Evolutionary conservation across 345 rosid genomes (phyloP), one percentile per base, ranked within the genome.

Genomic region (Mangifera indica): DNA sequence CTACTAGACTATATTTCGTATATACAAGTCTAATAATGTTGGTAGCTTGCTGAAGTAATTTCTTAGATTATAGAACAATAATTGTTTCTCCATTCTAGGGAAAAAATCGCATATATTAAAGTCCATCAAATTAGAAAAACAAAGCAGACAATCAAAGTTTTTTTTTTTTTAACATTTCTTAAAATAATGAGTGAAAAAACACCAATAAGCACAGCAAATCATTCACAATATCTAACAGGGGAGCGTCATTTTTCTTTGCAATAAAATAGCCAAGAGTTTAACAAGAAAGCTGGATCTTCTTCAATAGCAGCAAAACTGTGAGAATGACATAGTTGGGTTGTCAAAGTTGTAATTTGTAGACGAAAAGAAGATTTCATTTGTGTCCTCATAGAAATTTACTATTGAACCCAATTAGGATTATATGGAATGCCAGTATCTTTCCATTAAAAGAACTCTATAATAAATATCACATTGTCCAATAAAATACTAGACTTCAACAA

Each of bases 1-100:
- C 18, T 5, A 22, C 17, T 21, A 67, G 48, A 3, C n/a, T 3
- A 18, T 34, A n/a, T 40, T 37, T n/a, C 21, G n/a, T 25, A 49
- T 17, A 52, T 29, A 52, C 53, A 2, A 45, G 10, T 11, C 17
- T 14, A 70, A 46, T 70, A 26, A 58, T 49, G n/a, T 2, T 5
- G 15, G 17, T 37, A 0, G 0, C 42, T 8, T 37, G 42, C 42
- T 37, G 8, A 37, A 37, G 7, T 37, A 37, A 37, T 37, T 37
- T 37, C 42, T 37, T 37, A 37, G 42, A 37, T 37, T 4, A 49
- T 49, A 15, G 6, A 12, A 49, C 53, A 49, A 49, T 14, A 49
- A 49, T 20, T 58, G 65, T 45, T 10, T 37, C 49, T 29, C 74
- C 32, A 26, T 58, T 70, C 66, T 46, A 70, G 10, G 11, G n/a